Percentiles rank a stretch among this genome's conserved stretches.
Evolutionary conservation across 2,329 filamentous ascomycete genomes (phyloP).

Genomic region (Massarina eburnea): DNA sequence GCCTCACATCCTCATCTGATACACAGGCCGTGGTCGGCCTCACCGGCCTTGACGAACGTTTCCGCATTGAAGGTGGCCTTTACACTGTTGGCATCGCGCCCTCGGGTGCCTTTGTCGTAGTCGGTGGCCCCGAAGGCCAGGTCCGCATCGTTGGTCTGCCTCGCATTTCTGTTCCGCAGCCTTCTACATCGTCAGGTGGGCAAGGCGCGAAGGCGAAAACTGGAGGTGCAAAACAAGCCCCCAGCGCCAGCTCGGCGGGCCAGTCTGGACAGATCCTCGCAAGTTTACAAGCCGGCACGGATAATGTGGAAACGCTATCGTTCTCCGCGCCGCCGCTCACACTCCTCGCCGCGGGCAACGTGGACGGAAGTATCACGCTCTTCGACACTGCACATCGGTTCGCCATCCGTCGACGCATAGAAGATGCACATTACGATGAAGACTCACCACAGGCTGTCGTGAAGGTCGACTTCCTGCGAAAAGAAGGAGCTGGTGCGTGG

Average conservation of each 20-base stretch:
- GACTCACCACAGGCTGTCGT: conserved; percentile 86
- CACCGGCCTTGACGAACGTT: conserved; percentile 81
- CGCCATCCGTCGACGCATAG: conserved; percentile 79
- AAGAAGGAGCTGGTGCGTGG: conserved; percentile 53
- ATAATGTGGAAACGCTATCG: conserved; percentile 75
- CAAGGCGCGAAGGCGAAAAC: conserved; percentile 53
- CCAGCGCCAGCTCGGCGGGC: conserved; percentile 42
- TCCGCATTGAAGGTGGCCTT: conserved; percentile 86
- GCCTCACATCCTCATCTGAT: conserved; percentile 57
- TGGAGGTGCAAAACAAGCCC: conserved; percentile 48
- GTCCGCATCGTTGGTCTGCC: conserved; percentile 86
- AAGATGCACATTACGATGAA: conserved; percentile 70
- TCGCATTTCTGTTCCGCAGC: conserved; percentile 50
- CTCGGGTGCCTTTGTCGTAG: conserved; percentile 75
- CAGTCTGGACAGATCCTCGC: conserved; percentile 77
- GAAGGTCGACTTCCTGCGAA: conserved; percentile 82
- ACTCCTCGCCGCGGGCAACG: conserved; percentile 63
- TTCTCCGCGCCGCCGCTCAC: conserved; percentile 64
- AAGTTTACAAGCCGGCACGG: conserved; percentile 74
- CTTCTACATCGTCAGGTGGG: conserved; percentile 44
- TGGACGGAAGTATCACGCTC: conserved; percentile 73
- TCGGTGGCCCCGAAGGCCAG: conserved; percentile 83
- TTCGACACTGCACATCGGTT: conserved; percentile 88
- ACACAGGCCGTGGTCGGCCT: conserved; percentile 72
- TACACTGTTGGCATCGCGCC: conserved; percentile 87